Conservation (phyloP, 2,329 filamentous ascomycete genomes). For the Trichophaea hybrida region DNA sequence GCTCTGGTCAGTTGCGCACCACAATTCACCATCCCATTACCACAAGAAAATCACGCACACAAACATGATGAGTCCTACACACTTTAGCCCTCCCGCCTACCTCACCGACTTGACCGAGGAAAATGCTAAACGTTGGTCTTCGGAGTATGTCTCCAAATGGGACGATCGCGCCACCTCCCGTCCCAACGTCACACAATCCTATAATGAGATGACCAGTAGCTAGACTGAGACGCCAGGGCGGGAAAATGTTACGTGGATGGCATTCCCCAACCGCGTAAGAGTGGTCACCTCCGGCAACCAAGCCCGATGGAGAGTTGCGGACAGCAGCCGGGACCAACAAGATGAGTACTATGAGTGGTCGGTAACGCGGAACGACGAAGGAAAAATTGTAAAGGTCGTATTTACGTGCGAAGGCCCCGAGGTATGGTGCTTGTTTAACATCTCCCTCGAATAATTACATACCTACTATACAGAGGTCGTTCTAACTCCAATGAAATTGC, state of each 20-base stretch:
- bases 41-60: background rate
- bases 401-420: slow-evolving; percentile 20
- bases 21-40: too few relatives aligned
- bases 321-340: background rate
- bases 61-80: background rate
- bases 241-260: background rate
- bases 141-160: background rate
- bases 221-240: background rate
- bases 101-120: slow-evolving; percentile 1
- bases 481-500: background rate
- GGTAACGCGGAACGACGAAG: slow-evolving; percentile 6
- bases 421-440: slow-evolving; percentile 7
- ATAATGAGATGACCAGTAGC: slow-evolving; percentile 3
- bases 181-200: slow-evolving; percentile 6
- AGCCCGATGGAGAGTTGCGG: background rate
- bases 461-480: too few relatives aligned
- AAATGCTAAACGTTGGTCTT: background rate
- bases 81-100: slow-evolving; percentile 5
- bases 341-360: slow-evolving; percentile 21
- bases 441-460: too few relatives aligned
- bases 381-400: slow-evolving; percentile 7
- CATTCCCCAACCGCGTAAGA: background rate
- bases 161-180: background rate
- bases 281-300: background rate
- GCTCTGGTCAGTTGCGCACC: too few relatives aligned